Conservation (phyloP, 768 basidiomycete genomes). For the Amanita fuliginea region DNA sequence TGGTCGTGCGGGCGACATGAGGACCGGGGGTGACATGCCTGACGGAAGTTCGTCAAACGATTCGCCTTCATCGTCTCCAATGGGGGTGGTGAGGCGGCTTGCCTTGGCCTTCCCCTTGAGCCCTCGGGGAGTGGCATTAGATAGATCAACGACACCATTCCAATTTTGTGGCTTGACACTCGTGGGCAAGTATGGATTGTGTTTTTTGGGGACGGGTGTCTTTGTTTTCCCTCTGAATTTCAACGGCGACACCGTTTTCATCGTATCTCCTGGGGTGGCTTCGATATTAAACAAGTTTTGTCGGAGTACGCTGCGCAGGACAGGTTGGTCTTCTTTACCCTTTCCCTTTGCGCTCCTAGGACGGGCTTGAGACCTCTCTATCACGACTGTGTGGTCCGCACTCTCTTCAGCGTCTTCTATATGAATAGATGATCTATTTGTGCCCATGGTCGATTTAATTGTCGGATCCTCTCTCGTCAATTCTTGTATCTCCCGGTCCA, state of each 20-base stretch:
- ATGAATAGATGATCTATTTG: constrained; percentile 8
- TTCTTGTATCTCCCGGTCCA: constrained; percentile 51
- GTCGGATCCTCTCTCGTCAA: constrained; percentile 34
- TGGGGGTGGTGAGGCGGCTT: constrained; percentile 13
- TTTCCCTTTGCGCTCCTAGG: constrained; percentile 33
- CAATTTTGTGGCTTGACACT: constrained; percentile 42
- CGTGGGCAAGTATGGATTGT: constrained; percentile 52
- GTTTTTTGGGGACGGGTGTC: constrained; percentile 42
- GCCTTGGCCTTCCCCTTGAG: constrained; percentile 12
- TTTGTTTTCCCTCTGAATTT: constrained; percentile 41
- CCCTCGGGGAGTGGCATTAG: constrained; percentile 42
- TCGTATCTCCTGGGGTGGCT: constrained; percentile 21
- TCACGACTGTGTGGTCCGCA: constrained; percentile 5
- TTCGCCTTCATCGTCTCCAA: constrained; percentile 30
- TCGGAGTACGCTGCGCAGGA: constrained; percentile 40
- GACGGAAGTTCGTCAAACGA: constrained; percentile 42
- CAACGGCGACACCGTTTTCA: constrained; percentile 33
- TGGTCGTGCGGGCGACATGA: constrained; percentile 46
- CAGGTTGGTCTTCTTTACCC: constrained; percentile 29
- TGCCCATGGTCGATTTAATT: constrained; percentile 9
- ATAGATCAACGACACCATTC: constrained; percentile 68
- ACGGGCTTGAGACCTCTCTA: constrained; percentile 11
- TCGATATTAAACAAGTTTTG: constrained; percentile 37
- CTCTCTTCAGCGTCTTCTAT: constrained; percentile 5
- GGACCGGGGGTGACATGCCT: constrained; percentile 47